A percentile compares a stretch with the other conserved stretches of the same genome.
Conservation (phyloP, 2,329 filamentous ascomycete species). For the Clarireedia monteithiana region DNA sequence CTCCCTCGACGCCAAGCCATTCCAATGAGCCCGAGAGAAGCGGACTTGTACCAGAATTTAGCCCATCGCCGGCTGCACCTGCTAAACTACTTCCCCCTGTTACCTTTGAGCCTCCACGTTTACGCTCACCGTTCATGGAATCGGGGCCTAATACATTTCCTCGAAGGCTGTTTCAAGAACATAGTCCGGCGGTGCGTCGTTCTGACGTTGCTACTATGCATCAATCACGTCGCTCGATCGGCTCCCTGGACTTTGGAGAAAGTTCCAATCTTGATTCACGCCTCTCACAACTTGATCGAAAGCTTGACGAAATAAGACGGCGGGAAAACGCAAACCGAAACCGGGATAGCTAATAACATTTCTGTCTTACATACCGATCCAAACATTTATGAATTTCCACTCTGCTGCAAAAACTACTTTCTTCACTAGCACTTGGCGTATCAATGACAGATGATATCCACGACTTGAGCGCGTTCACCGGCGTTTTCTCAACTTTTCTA, state of each 20-base stretch:
- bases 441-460: neutral
- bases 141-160: constrained; percentile 50
- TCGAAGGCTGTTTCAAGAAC: constrained; percentile 42
- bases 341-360: neutral
- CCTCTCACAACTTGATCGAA: constrained; percentile 22
- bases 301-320: constrained; percentile 24
- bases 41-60: neutral
- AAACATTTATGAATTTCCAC: neutral
- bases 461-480: neutral
- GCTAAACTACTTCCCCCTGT: constrained; percentile 30
- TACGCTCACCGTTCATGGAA: constrained; percentile 52
- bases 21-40: neutral
- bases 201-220: constrained; percentile 52
- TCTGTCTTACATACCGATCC: neutral
- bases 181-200: constrained; percentile 26
- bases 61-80: constrained; percentile 13
- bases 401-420: neutral
- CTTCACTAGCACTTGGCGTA: neutral
- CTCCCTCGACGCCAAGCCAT: neutral
- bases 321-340: constrained; percentile 15
- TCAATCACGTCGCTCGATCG: constrained; percentile 32
- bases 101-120: constrained; percentile 31
- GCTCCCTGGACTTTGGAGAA: constrained; percentile 27
- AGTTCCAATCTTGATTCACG: constrained; percentile 22
- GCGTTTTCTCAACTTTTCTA: neutral